Evolutionary conservation across 352 stramenopile genomes (phyloP).

Genomic region (Pythium biforme): DNA sequence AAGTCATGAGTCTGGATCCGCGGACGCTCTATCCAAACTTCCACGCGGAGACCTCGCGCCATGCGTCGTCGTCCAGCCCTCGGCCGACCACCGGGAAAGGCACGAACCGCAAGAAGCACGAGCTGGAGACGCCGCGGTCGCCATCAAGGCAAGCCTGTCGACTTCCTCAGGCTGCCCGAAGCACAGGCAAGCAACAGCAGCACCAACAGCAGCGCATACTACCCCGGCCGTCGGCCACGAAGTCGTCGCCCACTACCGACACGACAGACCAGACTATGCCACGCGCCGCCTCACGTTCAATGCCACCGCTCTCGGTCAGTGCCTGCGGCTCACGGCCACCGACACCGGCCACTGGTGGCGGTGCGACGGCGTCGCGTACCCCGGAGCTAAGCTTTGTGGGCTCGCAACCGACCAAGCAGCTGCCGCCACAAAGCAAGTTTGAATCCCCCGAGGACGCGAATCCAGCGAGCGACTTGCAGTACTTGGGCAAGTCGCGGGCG

Average conservation of each 20-base stretch:
- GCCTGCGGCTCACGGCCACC: background rate
- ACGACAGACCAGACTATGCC: too few species aligned
- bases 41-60: constrained; percentile 43
- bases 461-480: background rate
- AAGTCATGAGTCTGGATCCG: constrained; percentile 26
- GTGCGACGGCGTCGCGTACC: background rate
- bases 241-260: background rate
- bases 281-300: background rate
- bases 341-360: background rate
- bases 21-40: constrained; percentile 58
- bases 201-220: background rate
- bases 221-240: background rate
- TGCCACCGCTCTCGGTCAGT: constrained; percentile 6
- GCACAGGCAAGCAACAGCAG: background rate
- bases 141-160: background rate
- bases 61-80: constrained; percentile 14
- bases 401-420: background rate
- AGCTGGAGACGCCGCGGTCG: background rate
- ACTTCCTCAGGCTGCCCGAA: background rate
- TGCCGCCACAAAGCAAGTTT: background rate
- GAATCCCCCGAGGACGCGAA: background rate
- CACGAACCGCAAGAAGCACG: background rate
- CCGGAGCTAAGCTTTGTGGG: background rate
- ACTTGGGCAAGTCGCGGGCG: background rate
- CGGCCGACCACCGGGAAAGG: constrained; percentile 22